Evolutionary conservation across 2,329 filamentous ascomycete species (phyloP).

Genomic region (Chaetothyriales sp.): DNA sequence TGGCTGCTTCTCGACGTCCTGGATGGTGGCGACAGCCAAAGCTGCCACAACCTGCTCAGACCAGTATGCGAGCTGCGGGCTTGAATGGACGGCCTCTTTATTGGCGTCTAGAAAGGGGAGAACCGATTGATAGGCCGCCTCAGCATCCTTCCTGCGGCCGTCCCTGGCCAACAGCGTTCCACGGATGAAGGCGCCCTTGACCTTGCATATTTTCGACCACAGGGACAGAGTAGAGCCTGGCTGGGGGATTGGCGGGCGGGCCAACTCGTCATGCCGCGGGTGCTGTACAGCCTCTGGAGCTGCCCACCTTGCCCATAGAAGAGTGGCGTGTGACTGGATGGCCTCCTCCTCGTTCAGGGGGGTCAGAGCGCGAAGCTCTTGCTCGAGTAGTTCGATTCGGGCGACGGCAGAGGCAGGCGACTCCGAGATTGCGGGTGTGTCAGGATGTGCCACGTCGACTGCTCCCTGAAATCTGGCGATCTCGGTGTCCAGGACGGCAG

Average conservation of each 20-base stretch:
- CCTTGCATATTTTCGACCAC: slow-evolving; percentile 69
- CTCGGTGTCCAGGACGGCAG: slow-evolving; percentile 53
- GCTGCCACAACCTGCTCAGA: slow-evolving; percentile 63
- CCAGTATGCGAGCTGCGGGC: slow-evolving; percentile 59
- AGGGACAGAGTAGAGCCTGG: slow-evolving; percentile 24
- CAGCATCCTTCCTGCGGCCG: slow-evolving; percentile 36
- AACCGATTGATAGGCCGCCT: slow-evolving; percentile 44
- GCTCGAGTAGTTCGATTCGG: slow-evolving; percentile 20
- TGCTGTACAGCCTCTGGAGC: slow-evolving; percentile 18
- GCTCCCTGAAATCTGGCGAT: slow-evolving; percentile 38
- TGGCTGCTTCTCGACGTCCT: slow-evolving; percentile 29
- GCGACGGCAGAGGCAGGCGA: slow-evolving; percentile 12
- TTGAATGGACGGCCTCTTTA: slow-evolving; percentile 28
- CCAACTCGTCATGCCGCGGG: slow-evolving; percentile 50
- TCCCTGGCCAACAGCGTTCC: slow-evolving; percentile 35
- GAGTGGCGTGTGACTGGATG: slow-evolving; percentile 66
- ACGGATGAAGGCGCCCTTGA: slow-evolving; percentile 65
- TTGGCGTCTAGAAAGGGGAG: slow-evolving; percentile 42
- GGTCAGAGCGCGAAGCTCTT: slow-evolving; percentile 4
- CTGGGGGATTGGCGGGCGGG: slow-evolving; percentile 37
- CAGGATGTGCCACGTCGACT: slow-evolving; percentile 19
- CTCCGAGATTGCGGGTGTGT: slow-evolving; percentile 5
- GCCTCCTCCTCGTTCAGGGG: slow-evolving; percentile 34
- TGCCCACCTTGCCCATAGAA: slow-evolving; percentile 43
- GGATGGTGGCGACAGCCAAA: slow-evolving; percentile 40